Conservation (phyloP, 2,329 filamentous ascomycete species). For the Fusarium pseudonygamai region DNA sequence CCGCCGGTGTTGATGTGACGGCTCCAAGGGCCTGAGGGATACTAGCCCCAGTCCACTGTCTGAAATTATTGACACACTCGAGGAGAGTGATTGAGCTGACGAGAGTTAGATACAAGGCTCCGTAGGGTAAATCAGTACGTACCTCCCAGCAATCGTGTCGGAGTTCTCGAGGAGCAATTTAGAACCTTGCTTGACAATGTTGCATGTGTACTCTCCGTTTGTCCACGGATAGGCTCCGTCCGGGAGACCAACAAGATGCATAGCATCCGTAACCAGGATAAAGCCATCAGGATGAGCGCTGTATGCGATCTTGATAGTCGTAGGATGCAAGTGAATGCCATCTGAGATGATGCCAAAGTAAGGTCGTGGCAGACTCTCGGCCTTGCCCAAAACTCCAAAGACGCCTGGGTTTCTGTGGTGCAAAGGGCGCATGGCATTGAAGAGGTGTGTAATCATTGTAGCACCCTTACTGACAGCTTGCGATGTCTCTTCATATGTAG, state of each 20-base stretch:
- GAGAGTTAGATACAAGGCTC: neutral
- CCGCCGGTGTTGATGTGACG: conserved; percentile 80
- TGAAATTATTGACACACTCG: conserved; percentile 84
- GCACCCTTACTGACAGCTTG: conserved; percentile 77
- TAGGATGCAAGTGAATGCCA: conserved; percentile 89
- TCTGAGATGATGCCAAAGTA: conserved; percentile 92
- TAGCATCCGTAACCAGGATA: conserved; percentile 91
- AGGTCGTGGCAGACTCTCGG: conserved; percentile 67
- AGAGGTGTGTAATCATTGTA: conserved; percentile 91
- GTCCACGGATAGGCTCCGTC: conserved; percentile 90
- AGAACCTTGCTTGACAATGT: conserved; percentile 75
- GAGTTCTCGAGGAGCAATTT: conserved; percentile 81
- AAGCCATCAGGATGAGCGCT: conserved; percentile 85
- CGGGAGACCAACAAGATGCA: conserved; percentile 84
- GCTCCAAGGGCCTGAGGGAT: conserved; percentile 75
- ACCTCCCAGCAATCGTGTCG: conserved; percentile 80
- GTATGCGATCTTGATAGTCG: conserved; percentile 88
- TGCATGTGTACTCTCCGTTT: conserved; percentile 70
- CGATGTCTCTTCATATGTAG: conserved; percentile 84
- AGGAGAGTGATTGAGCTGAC: conserved; percentile 75
- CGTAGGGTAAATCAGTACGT: conserved; percentile 45
- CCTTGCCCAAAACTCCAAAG: conserved; percentile 82
- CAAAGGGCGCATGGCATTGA: conserved; percentile 92
- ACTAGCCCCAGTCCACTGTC: conserved; percentile 75
- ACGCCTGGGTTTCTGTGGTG: conserved; percentile 92